Base-by-base conservation (phyloP, 768 basidiomycete genomes). In the Serendipita indica region DNA sequence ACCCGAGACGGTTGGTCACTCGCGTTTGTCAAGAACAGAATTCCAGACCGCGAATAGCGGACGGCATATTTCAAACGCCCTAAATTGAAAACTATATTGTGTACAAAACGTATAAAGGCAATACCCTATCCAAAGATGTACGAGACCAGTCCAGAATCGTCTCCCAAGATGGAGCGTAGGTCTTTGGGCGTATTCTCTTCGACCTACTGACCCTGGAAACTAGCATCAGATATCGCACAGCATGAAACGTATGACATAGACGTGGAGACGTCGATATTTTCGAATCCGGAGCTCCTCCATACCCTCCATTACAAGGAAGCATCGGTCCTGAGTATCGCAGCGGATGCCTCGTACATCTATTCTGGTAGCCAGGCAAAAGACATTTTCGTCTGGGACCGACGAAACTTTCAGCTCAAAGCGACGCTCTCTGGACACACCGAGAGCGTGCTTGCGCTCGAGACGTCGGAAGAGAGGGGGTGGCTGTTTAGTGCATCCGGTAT, bases 401-500 rank as follows among this genome's bases (percentile, higher is more conserved):
- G 72, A 34, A 77, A 83, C 0, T 84, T 87, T 61, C 78, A 78
- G 2, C 73, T 88, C 30, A 80, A 81, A 66, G 75, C 78, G 30
- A 81, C 79, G 13, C 75, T 94, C 10, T 72, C 77, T 16, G 92
- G 91, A 2, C 92, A 94, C 67, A 83, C 83, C 0, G 89, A 86
- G 4, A 88, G 86, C 62, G 82, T 96, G 1, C 75, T 96, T 20
- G 83, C 83, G 6, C 72, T 96, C 46, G 83, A 86, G 64, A 79
- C 86, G 62, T 85, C 83, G 4, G 70, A 78, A 58, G 83, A 86
- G 58, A 83, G 81, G 65, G 73, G 78, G 45, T 94, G 91, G 91
- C 67, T 96, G 27, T 87, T 96, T 66, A 94, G 91, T 63, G 84
- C 89, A 3, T 91, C 89, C 45, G 86, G 90, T 87, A 67, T 60